phyloP scores from a whole-genome alignment of 129 eudicot species.

The Silybum marianum region DNA sequence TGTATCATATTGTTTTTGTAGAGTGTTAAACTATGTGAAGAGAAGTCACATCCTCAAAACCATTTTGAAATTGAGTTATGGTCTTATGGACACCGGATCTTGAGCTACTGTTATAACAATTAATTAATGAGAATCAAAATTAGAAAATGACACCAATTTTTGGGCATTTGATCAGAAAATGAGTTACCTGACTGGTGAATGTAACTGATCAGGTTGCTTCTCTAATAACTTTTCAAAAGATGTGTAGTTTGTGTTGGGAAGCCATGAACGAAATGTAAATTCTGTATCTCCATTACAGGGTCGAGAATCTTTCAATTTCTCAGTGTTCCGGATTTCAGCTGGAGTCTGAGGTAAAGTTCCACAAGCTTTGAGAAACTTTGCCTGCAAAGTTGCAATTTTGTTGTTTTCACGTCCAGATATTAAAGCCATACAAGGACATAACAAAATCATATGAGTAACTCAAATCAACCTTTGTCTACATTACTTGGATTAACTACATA shows the following conservation, averaged over 20 bases:
- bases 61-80: background rate
- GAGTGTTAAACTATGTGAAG: slow-evolving; percentile 13
- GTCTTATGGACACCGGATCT: background rate
- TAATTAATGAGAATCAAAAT: slow-evolving; percentile 1
- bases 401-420: background rate
- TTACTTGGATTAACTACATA: background rate
- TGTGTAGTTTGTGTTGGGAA: slow-evolving; percentile 32
- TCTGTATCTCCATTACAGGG: slow-evolving; percentile 29
- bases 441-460: slow-evolving; percentile 9
- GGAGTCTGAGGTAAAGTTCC: slow-evolving; percentile 90
- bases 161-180: background rate
- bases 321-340: slow-evolving; percentile 56
- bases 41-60: background rate
- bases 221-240: slow-evolving; percentile 45
- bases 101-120: slow-evolving; percentile 6
- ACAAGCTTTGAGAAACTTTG: slow-evolving; percentile 79
- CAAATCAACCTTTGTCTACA: background rate
- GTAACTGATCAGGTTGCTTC: slow-evolving; percentile 50
- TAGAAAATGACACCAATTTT: background rate
- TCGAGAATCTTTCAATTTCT: slow-evolving; percentile 31
- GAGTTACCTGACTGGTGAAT: slow-evolving; percentile 53
- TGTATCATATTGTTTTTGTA: background rate
- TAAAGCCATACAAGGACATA: background rate
- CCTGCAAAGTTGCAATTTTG: slow-evolving; percentile 43
- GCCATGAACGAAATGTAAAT: slow-evolving; percentile 46